Conservation (phyloP, 176 grass and related monocot genomes). For the Zoysia pacifica region DNA sequence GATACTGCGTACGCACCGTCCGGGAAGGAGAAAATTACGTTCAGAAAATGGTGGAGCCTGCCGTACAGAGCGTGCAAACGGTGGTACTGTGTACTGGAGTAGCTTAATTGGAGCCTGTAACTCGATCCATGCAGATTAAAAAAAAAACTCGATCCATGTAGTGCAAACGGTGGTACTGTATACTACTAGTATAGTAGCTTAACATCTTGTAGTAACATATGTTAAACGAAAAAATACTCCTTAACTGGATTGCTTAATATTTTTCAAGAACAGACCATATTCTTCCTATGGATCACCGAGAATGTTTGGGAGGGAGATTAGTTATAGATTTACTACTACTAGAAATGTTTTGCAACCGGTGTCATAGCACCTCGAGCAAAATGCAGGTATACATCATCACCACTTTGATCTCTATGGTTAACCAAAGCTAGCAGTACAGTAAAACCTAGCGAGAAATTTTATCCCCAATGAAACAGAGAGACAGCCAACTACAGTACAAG, state of each 20-base stretch:
- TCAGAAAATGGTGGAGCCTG: background rate
- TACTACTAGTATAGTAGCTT: background rate
- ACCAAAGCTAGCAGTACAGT: background rate
- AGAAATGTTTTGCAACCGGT: background rate
- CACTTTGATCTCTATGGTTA: background rate
- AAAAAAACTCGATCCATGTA: no score
- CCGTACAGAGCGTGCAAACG: background rate
- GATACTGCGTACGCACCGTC: background rate
- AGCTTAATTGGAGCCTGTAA: background rate
- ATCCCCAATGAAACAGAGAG: background rate
- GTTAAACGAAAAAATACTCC: background rate
- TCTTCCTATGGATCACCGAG: background rate
- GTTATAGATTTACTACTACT: background rate
- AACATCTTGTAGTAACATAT: no score
- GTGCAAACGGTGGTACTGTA: no score
- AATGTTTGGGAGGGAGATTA: background rate
- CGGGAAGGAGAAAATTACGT: background rate
- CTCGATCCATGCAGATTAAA: no score
- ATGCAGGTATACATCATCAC: constrained; percentile 16
- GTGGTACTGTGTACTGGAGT: background rate
- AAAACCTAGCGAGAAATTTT: background rate
- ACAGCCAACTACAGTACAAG: constrained; percentile 9
- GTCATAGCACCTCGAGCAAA: background rate
- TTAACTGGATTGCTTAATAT: background rate
- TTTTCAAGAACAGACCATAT: background rate